Base-by-base conservation (phyloP, 1,139 yeast species). In the Candida sp. region DNA sequence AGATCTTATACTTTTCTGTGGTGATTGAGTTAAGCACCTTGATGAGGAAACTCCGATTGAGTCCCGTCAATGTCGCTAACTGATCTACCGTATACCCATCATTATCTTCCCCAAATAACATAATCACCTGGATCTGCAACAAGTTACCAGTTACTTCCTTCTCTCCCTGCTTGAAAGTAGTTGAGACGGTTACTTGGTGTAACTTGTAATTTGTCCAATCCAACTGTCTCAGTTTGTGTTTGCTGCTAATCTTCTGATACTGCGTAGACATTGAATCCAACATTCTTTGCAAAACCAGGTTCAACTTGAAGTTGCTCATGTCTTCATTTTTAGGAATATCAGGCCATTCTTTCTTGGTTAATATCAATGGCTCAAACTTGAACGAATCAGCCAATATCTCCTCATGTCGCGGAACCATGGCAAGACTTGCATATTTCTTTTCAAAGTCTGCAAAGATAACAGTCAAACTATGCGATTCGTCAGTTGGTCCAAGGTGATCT, bases 321-420 rank as follows among this genome's bases (percentile, higher is more conserved):
- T 46, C 49, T 17, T 63, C 68, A 27, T 52, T 49, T 32, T 65
- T 65, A 2, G 81, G 80, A 8, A 75, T 65, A 35, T 72, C 79
- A 0, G 81, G 80, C 82, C 82, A 77, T 46, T 64, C 58, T 35
- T 66, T 63, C 55, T 68, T 68, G 48, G 70, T 73, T 42, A 77
- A 63, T 2, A 77, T 61, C 44, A 74, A 54, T 0, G 76, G 75
- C 35, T 54, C 60, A 54, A 77, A 75, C 7, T 67, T 70, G n/a
- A 66, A 49, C 1, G 46, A 42, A 23, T 33, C 39, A 11, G 32
- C 44, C 39, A 44, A 35, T n/a, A 42, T n/a, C 7, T 6, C n/a
- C 48, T 32, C 8, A 23, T 51, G 22, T 17, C 23, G 17, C 3
- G 30, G 40, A 5, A 23, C 25, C 17, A 17, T 17, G 17, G 17